Evolutionary conservation across 2,329 filamentous ascomycete species (phyloP), one percentile per base, ranked within the genome.

Genomic region (Cladosporium cucumerinum): DNA sequence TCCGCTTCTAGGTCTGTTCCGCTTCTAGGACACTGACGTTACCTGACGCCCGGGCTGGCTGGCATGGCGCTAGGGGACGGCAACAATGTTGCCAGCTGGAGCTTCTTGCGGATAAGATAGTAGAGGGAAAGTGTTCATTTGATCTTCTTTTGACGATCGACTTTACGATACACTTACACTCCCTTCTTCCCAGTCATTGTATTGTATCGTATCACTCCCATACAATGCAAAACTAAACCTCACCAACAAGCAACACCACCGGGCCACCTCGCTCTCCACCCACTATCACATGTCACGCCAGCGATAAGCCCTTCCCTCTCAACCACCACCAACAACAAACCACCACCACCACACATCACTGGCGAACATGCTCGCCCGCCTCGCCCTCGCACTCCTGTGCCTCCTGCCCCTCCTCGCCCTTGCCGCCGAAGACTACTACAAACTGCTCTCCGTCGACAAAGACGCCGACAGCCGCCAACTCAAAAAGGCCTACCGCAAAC

Each of bases 401-500:
- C 69, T 84, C 58, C 71, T 81, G 39, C 74, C 81, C 23, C 71
- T 83, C 21, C 61, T 78, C 26, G 79, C 77, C 28, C 71, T 81
- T 61, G 79, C 78, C 36, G 82, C 82, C 46, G 80, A 93, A 74
- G 91, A 95, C 76, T 94, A 88, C 75, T 95, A 95, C 79, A 92
- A 93, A 78, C 89, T 90, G 77, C 86, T 99, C 28, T 92, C 90
- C 63, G 80, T 99, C 68, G 86, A 89, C 73, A 92, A 87, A 73
- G 83, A 89, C 66, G 94, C 94, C 18, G 89, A 87, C 55, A 93
- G 97, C 62, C 88, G 89, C 73, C 90, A 98, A 73, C 89, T 99
- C 76, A 99, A 99, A 79, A 90, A 91, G 54, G 93, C 95, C 25
- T 99, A 99, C 79, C 87, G 93, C 66, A 89, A 87, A 66, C 84